Percentiles rank a stretch among this genome's conserved stretches.
Evolutionary conservation across 2,329 filamentous ascomycete species (phyloP).

Genomic region (Alternaria metachromatica): DNA sequence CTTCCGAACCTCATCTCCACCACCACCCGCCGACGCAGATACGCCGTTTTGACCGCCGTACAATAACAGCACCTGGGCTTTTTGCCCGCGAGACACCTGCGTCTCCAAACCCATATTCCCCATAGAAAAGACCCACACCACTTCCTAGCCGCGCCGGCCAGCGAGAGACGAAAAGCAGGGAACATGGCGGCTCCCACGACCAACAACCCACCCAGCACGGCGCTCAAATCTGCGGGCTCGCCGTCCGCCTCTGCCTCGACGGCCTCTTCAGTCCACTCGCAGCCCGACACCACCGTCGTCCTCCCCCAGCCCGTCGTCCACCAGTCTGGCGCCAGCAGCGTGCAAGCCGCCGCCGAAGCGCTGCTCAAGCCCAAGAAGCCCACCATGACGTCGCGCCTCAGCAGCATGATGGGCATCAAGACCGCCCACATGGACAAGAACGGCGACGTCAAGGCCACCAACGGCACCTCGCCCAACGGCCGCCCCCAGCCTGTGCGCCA

Average conservation of each 20-base stretch:
- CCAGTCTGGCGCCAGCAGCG: constrained; percentile 35
- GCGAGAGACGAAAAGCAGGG: constrained; percentile 15
- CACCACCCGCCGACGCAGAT: constrained; percentile 34
- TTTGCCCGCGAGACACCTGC: constrained; percentile 50
- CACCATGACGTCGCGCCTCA: constrained; percentile 53
- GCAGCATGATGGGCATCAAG: constrained; percentile 49
- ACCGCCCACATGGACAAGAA: constrained; percentile 34
- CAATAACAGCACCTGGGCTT: constrained; percentile 46
- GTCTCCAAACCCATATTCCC: constrained; percentile 36
- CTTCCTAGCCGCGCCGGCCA: constrained; percentile 20
- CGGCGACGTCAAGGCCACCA: constrained; percentile 36
- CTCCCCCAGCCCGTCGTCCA: constrained; percentile 36
- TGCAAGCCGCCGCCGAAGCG: constrained; percentile 42
- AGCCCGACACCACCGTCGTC: constrained; percentile 40
- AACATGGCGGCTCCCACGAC: constrained; percentile 44
- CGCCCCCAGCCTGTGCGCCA: constrained; percentile 41
- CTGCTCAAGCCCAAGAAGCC: constrained; percentile 48
- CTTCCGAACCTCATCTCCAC: constrained; percentile 42
- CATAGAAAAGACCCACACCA: constrained; percentile 11
- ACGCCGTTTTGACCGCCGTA: constrained; percentile 47
- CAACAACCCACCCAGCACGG: constrained; percentile 33
- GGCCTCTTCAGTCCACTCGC: constrained; percentile 47
- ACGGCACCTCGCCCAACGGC: constrained; percentile 32
- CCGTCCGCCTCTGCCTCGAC: constrained; percentile 46
- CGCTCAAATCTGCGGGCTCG: constrained; percentile 37